phyloP scores from a whole-genome alignment of 208 protist species.

The Trypanosoma grayi region DNA sequence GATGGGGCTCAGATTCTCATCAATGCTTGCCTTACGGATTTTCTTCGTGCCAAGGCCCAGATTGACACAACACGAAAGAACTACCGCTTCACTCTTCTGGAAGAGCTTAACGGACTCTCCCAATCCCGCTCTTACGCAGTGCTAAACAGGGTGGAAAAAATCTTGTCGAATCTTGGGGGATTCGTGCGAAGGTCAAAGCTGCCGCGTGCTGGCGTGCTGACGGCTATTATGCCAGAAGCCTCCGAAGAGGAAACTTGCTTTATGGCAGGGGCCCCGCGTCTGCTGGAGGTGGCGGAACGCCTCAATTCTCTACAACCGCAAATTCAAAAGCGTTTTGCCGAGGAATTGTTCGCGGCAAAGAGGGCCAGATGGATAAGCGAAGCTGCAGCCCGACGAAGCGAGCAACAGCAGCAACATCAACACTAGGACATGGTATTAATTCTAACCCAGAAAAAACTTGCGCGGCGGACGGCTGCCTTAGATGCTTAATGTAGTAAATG shows the following conservation, averaged over 20 bases:
- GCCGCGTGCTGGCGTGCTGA: conserved; percentile 51
- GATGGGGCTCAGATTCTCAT: conserved; percentile 85
- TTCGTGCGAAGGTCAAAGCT: conserved; percentile 46
- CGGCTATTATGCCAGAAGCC: conserved; percentile 63
- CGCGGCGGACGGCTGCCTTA: background rate
- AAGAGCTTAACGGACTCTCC: conserved; percentile 88
- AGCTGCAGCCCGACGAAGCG: conserved; percentile 2
- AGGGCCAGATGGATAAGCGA: conserved; percentile 24
- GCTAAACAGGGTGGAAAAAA: conserved; percentile 66
- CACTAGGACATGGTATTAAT: background rate
- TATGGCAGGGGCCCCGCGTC: conserved; percentile 54
- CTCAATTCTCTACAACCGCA: conserved; percentile 71
- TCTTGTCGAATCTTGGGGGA: conserved; percentile 74
- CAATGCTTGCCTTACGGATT: conserved; percentile 84
- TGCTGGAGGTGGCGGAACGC: conserved; percentile 58
- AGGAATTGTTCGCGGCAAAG: conserved; percentile 27
- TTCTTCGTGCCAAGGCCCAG: conserved; percentile 80
- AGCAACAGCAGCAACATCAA: background rate
- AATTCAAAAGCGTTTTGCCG: conserved; percentile 66
- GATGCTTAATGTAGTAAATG: background rate
- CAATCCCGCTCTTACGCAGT: conserved; percentile 83
- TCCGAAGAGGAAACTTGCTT: conserved; percentile 34
- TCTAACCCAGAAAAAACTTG: background rate
- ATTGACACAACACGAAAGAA: conserved; percentile 73
- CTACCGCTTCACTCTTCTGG: conserved; percentile 82